Conservation (phyloP, 352 stramenopile species). For the Ochromonadaceae sp. region DNA sequence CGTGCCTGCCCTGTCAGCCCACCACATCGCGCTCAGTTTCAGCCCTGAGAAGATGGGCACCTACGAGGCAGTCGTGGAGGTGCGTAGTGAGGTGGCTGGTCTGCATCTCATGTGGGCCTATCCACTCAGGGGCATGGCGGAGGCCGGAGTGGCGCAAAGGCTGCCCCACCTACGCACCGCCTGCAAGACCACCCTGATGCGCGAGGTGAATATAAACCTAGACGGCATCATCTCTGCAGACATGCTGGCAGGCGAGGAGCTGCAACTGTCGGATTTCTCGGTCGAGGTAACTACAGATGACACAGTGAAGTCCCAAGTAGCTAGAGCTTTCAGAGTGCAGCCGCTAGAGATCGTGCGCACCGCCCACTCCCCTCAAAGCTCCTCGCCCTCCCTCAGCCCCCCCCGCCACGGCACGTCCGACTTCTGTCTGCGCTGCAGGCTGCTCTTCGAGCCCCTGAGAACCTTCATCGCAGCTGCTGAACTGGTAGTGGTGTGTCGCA, state of each 20-base stretch:
- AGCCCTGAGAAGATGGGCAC: slow-evolving; percentile 41
- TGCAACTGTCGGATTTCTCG: slow-evolving; percentile 23
- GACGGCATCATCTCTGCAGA: slow-evolving; percentile 18
- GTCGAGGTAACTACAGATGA: slow-evolving; percentile 25
- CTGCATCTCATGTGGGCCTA: slow-evolving; percentile 37
- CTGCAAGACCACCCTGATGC: slow-evolving; percentile 13
- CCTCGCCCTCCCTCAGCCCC: not conserved
- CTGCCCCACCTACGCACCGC: not conserved
- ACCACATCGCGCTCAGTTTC: slow-evolving; percentile 78
- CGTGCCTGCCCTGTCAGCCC: slow-evolving; percentile 43
- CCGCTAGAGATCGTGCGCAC: slow-evolving; percentile 21
- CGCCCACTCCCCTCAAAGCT: not conserved
- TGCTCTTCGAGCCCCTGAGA: slow-evolving; percentile 63
- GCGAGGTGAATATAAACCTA: slow-evolving; percentile 20
- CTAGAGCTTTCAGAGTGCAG: slow-evolving; percentile 15
- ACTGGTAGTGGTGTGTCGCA: slow-evolving; percentile 51
- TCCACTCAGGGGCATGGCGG: slow-evolving; percentile 33
- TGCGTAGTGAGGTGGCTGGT: slow-evolving; percentile 24
- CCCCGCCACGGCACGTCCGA: too few relatives aligned
- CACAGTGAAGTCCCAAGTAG: slow-evolving; percentile 17
- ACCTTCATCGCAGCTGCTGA: slow-evolving; percentile 53
- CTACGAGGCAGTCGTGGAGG: slow-evolving; percentile 26
- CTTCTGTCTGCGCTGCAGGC: slow-evolving; percentile 40
- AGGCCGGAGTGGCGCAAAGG: slow-evolving; percentile 26
- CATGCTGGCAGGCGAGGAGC: slow-evolving; percentile 2